Conservation (phyloP, 768 basidiomycete species). For the Naganishia friedmannii region DNA sequence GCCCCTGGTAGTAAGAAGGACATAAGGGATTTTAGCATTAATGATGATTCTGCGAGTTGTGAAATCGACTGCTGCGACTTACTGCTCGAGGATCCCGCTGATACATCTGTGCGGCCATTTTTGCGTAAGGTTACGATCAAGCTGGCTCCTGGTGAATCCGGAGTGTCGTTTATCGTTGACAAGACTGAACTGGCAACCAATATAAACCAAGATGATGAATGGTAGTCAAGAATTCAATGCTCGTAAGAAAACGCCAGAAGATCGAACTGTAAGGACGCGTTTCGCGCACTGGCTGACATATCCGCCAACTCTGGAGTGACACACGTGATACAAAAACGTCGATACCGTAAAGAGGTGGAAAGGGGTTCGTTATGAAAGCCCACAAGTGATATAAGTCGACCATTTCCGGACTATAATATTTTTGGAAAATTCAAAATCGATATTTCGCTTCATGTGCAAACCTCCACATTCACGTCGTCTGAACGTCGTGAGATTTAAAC, state of each 20-base stretch:
- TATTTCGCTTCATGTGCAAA: neutral
- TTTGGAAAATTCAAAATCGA: too few species aligned
- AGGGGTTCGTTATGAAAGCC: too few species aligned
- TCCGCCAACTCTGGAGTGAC: neutral
- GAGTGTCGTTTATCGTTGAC: neutral
- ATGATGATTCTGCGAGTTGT: neutral
- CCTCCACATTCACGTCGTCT: neutral
- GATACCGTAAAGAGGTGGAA: too few species aligned
- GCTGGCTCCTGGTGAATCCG: neutral
- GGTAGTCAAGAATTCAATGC: neutral
- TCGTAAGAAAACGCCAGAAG: slow-evolving; percentile 18
- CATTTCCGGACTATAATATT: too few species aligned
- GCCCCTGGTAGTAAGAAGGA: slow-evolving; percentile 56
- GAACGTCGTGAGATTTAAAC: neutral
- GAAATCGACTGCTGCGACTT: slow-evolving; percentile 25
- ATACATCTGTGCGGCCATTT: slow-evolving; percentile 51
- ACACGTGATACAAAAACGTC: neutral
- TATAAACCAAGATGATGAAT: slow-evolving; percentile 11
- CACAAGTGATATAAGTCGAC: too few species aligned
- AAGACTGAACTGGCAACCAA: neutral
- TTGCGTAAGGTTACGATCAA: neutral
- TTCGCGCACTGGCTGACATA: neutral
- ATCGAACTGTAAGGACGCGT: neutral
- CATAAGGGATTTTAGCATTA: neutral
- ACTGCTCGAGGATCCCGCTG: slow-evolving; percentile 53